These are phyloP conservation scores for Phytophthora litchii DNA, from an alignment of 352 stramenopile genomes.

Conservation along the genomic window DNA sequence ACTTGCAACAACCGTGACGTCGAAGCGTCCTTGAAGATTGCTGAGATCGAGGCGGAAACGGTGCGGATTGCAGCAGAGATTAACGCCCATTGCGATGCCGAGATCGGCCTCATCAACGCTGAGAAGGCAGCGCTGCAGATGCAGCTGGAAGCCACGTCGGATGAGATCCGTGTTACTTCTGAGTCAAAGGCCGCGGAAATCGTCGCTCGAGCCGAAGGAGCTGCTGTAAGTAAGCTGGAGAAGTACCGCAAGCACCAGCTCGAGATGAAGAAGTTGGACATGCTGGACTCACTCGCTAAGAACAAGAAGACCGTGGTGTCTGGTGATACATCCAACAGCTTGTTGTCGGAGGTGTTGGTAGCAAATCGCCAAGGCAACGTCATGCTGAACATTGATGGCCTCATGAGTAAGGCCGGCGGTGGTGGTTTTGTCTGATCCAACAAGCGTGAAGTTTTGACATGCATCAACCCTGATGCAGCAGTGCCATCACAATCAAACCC, in stretches of 20 bases:
- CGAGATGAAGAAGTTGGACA: slow-evolving; percentile 50
- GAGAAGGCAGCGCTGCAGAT: slow-evolving; percentile 42
- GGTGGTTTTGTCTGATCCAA: slow-evolving; percentile 19
- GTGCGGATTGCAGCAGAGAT: slow-evolving; percentile 52
- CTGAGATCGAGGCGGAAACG: slow-evolving; percentile 52
- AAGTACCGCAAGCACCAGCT: slow-evolving; percentile 41
- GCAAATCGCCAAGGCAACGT: slow-evolving; percentile 52
- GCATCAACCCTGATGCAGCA: slow-evolving; percentile 5
- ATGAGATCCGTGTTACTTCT: slow-evolving; percentile 34
- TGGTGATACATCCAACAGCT: slow-evolving; percentile 52
- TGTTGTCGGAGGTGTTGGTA: slow-evolving; percentile 54
- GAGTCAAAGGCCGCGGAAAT: slow-evolving; percentile 47
- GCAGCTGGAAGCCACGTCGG: slow-evolving; percentile 43
- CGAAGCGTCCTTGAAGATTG: slow-evolving; percentile 47
- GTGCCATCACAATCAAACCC: background rate
- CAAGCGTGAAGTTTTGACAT: slow-evolving; percentile 6
- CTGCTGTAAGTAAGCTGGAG: slow-evolving; percentile 46
- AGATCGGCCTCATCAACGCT: slow-evolving; percentile 46
- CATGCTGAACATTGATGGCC: slow-evolving; percentile 43
- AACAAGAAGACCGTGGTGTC: slow-evolving; percentile 51
- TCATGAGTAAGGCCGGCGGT: slow-evolving; percentile 27
- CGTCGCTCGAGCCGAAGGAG: slow-evolving; percentile 44
- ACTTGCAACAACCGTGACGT: slow-evolving; percentile 49
- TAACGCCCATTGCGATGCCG: slow-evolving; percentile 39
- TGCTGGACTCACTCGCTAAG: slow-evolving; percentile 42